Evolutionary conservation across 2,329 filamentous ascomycete genomes (phyloP), one percentile per base, ranked within the genome.

Genomic region (Samsoniella hepiali): DNA sequence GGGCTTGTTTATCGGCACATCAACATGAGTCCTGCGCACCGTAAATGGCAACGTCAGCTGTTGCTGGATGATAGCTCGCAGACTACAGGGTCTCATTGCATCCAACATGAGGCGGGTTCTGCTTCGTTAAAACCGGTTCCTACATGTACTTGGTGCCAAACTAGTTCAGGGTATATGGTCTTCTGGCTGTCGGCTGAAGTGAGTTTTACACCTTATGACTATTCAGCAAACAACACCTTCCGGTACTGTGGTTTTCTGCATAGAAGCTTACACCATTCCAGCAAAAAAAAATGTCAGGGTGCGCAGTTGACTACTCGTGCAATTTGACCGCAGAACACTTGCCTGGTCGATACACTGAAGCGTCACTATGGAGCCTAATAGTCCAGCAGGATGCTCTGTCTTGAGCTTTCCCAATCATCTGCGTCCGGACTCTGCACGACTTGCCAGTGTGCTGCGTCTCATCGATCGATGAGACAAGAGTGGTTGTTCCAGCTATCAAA

Each of bases 391-490:
- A 15, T 11, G 7, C 38, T 53, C 8, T 53, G 34, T 27, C 51
- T 40, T 42, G 34, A 55, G 32, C 17, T 29, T 22, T 27, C 9
- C 32, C 50, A 40, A 40, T 22, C 13, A 40, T 13, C 38, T 5
- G 15, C 38, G 11, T 40, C 4, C 38, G 38, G 38, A 44, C 10
- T 27, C 58, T 36, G n/a, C 47, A 53, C 49, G 49, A 42, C 36
- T 61, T 61, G 56, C 22, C 22, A 50, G 31, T 50, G 50, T 31
- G 42, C 29, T 62, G 59, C 51, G 53, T 58, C 60, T 58, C 51
- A 57, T 63, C 49, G 60, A 57, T 58, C 53, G 60, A 51, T 63
- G 44, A 57, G 54, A 57, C 60, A 36, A 27, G 9, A 31, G 22
- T 42, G 15, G 7, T 27, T 62, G 49, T 55, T 38, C 40, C 32